A percentile compares a stretch with the other conserved stretches of the same genome.
These are phyloP conservation scores for Fraxinus anomala DNA, from an alignment of 257 asterid genomes.

Conservation along the genomic window DNA sequence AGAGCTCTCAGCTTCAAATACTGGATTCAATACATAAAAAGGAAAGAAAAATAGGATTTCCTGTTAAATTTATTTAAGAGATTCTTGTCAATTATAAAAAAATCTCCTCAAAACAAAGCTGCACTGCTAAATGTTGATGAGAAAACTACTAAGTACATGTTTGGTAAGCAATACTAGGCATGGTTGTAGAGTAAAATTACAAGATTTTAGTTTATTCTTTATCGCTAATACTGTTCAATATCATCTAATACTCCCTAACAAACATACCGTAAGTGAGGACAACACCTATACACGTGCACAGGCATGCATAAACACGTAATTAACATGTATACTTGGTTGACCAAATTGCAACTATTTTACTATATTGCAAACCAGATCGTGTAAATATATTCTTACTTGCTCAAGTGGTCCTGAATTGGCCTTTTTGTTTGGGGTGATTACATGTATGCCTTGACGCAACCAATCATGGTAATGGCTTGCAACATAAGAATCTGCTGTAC, in stretches of 20 bases:
- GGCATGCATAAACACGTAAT: neutral
- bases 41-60: constrained; percentile 16
- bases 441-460: constrained; percentile 93
- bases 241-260: neutral
- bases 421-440: constrained; percentile 93
- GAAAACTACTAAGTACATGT: neutral
- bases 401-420: constrained; percentile 99
- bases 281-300: neutral
- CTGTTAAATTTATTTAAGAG: neutral
- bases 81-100: constrained; percentile 1
- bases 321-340: neutral
- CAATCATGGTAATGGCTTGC: constrained; percentile 87
- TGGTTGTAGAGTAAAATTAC: neutral
- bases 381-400: constrained; percentile 50
- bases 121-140: neutral
- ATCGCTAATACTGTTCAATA: neutral
- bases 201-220: neutral
- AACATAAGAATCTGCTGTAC: constrained; percentile 84
- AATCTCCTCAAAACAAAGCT: constrained; percentile 1
- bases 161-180: neutral
- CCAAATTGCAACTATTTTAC: neutral
- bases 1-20: constrained; percentile 92
- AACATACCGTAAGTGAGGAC: neutral
- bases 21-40: constrained; percentile 41
- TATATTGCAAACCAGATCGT: neutral